These are phyloP conservation scores for Hygrophorus russula DNA, from an alignment of 768 basidiomycete genomes.

Conservation along the genomic window DNA sequence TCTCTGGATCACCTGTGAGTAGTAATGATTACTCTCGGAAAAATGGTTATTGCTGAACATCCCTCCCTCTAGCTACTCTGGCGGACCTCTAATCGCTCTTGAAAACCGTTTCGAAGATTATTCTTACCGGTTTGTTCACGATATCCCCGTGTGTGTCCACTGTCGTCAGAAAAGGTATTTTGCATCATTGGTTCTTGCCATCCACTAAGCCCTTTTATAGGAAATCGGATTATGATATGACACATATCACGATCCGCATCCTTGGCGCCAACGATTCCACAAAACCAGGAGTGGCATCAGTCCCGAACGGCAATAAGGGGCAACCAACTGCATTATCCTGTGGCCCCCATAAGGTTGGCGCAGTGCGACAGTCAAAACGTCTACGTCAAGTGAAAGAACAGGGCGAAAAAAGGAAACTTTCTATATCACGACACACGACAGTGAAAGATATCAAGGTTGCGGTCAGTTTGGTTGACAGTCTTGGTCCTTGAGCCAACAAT, in stretches of 20 bases:
- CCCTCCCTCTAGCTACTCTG: slow-evolving; percentile 36
- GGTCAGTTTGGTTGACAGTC: slow-evolving; percentile 27
- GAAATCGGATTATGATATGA: slow-evolving; percentile 43
- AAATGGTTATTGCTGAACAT: slow-evolving; percentile 5
- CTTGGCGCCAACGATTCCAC: slow-evolving; percentile 8
- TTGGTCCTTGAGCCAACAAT: slow-evolving; percentile 1
- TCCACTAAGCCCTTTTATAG: slow-evolving; percentile 18
- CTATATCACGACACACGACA: slow-evolving; percentile 51
- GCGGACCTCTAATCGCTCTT: slow-evolving; percentile 41
- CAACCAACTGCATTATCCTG: background rate
- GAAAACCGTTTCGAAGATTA: slow-evolving; percentile 23
- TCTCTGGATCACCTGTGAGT: slow-evolving; percentile 46
- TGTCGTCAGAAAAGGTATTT: slow-evolving; percentile 50
- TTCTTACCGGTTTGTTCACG: slow-evolving; percentile 28
- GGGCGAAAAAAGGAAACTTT: slow-evolving; percentile 39
- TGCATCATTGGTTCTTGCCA: slow-evolving; percentile 4
- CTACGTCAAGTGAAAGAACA: slow-evolving; percentile 46
- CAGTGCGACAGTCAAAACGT: slow-evolving; percentile 59
- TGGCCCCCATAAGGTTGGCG: slow-evolving; percentile 10
- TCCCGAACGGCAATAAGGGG: background rate
- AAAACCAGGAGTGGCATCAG: background rate
- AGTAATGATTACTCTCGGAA: slow-evolving; percentile 15
- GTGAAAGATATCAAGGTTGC: slow-evolving; percentile 72
- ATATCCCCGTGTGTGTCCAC: slow-evolving; percentile 43
- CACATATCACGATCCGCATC: slow-evolving; percentile 52